Conservation (phyloP, 345 rosid species). For the Mallotus nudiflorus region DNA sequence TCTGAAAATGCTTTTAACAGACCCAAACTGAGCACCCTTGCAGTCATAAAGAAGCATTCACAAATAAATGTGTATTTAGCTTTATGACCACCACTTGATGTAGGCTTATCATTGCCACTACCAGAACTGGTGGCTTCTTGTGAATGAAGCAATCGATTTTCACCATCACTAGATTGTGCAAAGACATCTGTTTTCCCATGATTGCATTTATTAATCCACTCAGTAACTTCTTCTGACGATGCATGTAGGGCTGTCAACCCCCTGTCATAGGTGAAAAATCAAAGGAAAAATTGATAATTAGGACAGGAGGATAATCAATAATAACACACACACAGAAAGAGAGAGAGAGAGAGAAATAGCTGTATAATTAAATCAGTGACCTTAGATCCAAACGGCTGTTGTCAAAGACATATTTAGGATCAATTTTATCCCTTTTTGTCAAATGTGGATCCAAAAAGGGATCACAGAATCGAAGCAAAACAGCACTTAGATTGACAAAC, state of each 20-base stretch:
- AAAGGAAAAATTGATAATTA: constrained; percentile 18
- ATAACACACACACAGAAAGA: too few relatives aligned
- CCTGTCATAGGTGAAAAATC: constrained; percentile 38
- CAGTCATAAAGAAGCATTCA: constrained; percentile 99
- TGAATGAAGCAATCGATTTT: constrained; percentile 63
- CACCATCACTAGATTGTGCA: constrained; percentile 39
- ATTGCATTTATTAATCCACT: constrained; percentile 65
- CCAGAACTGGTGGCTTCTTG: constrained; percentile 79
- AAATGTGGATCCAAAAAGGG: constrained; percentile 85
- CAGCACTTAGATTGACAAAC: constrained; percentile 96
- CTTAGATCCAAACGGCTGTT: constrained; percentile 73
- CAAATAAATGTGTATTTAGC: constrained; percentile 71
- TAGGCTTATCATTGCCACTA: constrained; percentile 35
- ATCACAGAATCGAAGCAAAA: constrained; percentile 88
- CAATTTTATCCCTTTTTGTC: constrained; percentile 82
- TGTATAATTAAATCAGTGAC: constrained; percentile 39
- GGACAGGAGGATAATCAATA: constrained; percentile 11
- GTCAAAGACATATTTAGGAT: constrained; percentile 74
- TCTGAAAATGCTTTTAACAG: constrained; percentile 93
- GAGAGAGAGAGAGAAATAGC: constrained; percentile 5
- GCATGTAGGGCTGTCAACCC: constrained; percentile 88
- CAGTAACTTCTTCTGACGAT: constrained; percentile 86
- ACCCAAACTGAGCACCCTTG: constrained; percentile 94
- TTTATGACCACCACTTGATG: constrained; percentile 36
- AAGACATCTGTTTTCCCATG: constrained; percentile 30